phyloP scores from a whole-genome alignment of 305 asterid genomes.

The Withania somnifera region DNA sequence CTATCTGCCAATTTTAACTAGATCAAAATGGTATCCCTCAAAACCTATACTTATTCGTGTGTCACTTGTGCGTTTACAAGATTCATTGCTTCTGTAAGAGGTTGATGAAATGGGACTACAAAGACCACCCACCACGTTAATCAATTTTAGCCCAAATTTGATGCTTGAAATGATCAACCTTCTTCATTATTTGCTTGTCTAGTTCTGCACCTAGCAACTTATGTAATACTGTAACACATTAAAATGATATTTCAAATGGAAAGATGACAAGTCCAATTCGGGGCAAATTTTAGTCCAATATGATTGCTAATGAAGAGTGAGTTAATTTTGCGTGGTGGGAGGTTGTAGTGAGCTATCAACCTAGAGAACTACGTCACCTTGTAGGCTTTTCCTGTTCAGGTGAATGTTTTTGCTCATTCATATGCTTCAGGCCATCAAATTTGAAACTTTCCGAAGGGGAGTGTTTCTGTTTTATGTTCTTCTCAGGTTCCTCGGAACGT shows the following conservation, averaged over 20 bases:
- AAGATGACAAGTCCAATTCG: background rate
- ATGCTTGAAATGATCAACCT: background rate
- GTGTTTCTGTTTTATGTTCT: background rate
- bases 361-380: constrained; percentile 5
- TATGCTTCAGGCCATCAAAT: background rate
- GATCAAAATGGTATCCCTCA: background rate
- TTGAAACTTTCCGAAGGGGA: background rate
- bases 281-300: background rate
- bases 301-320: background rate
- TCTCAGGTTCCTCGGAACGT: background rate
- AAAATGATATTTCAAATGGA: background rate
- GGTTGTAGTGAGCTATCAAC: background rate
- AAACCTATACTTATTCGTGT: background rate
- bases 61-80: background rate
- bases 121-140: background rate
- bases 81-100: background rate
- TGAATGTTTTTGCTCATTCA: constrained; percentile 7
- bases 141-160: background rate
- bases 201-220: background rate
- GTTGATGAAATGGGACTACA: background rate
- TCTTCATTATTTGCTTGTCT: background rate
- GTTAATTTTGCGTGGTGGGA: background rate
- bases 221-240: background rate
- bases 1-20: background rate
- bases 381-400: background rate